Evolutionary conservation across 805 yeast genomes (phyloP).

Genomic region (Ogataea philodendri): DNA sequence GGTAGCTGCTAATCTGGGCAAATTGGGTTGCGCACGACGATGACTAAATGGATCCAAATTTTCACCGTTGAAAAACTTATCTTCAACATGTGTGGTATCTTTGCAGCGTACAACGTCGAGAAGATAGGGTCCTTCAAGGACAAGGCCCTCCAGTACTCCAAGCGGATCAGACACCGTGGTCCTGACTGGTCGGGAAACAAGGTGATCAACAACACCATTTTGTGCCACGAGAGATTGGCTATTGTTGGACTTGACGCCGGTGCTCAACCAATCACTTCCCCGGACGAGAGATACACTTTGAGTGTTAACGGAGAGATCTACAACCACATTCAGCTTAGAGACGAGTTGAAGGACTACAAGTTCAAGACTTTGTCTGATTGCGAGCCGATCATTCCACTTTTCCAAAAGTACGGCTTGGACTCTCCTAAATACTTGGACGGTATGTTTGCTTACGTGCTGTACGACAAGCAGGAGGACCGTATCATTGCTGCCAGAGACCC

Average conservation of each 20-base stretch:
- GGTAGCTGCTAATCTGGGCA: no score
- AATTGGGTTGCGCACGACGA: slow-evolving; percentile 10
- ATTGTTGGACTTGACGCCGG: slow-evolving; percentile 97
- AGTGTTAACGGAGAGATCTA: slow-evolving; percentile 98
- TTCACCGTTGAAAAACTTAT: slow-evolving; percentile 9
- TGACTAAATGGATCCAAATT: slow-evolving; percentile 9
- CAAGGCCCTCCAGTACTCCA: slow-evolving; percentile 85
- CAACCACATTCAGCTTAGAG: slow-evolving; percentile 90
- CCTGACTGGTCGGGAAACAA: slow-evolving; percentile 98
- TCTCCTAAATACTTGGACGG: slow-evolving; percentile 95
- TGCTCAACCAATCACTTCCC: slow-evolving; percentile 92
- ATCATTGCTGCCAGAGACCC: slow-evolving; percentile 98
- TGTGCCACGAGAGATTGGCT: slow-evolving; percentile 94
- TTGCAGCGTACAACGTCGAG: slow-evolving; percentile 83
- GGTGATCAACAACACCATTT: slow-evolving; percentile 71
- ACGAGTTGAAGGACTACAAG: slow-evolving; percentile 64
- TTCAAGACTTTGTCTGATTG: slow-evolving; percentile 91
- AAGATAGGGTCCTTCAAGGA: slow-evolving; percentile 79
- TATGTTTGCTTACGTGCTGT: slow-evolving; percentile 94
- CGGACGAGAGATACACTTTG: slow-evolving; percentile 68
- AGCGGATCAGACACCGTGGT: slow-evolving; percentile 96
- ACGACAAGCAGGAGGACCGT: slow-evolving; percentile 82
- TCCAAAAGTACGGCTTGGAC: slow-evolving; percentile 80
- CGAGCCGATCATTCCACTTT: slow-evolving; percentile 95
- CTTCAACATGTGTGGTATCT: slow-evolving; percentile 89